phyloP scores from a whole-genome alignment of 2,329 filamentous ascomycete genomes.

The Sporothrix luriei region DNA sequence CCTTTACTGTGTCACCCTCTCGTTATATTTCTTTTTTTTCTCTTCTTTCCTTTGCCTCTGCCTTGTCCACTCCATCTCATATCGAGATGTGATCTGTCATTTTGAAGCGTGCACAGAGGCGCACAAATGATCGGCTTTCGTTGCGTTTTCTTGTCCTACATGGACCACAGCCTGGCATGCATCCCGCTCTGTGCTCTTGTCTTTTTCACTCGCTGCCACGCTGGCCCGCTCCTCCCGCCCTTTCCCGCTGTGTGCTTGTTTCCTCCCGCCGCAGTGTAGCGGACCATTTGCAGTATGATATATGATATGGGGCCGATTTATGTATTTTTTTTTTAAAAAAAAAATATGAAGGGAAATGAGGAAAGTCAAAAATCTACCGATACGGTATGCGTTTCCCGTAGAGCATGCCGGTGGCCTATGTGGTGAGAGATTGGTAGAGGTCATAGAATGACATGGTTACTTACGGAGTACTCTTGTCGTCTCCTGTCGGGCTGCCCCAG shows the following conservation, averaged over 20 bases:
- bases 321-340: background rate
- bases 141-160: background rate
- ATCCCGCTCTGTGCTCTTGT: background rate
- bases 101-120: background rate
- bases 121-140: background rate
- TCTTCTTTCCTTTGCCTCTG: background rate
- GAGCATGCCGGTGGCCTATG: background rate
- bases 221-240: background rate
- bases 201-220: background rate
- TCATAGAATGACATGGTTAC: no score
- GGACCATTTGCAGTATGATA: background rate
- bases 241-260: conserved; percentile 13
- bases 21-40: background rate
- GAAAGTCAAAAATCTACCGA: background rate
- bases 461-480: no score
- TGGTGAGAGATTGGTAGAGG: background rate
- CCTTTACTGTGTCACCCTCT: background rate
- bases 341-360: background rate
- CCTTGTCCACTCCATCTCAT: background rate
- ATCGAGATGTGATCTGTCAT: conserved; percentile 21
- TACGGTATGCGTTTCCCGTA: background rate
- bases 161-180: background rate
- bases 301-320: background rate
- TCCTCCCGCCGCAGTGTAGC: conserved; percentile 4
- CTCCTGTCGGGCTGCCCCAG: background rate